Percentiles rank a stretch among this genome's conserved stretches.
These are phyloP conservation scores for Fusarium nematophilum DNA, from an alignment of 2,329 filamentous ascomycete genomes.

Conservation along the genomic window DNA sequence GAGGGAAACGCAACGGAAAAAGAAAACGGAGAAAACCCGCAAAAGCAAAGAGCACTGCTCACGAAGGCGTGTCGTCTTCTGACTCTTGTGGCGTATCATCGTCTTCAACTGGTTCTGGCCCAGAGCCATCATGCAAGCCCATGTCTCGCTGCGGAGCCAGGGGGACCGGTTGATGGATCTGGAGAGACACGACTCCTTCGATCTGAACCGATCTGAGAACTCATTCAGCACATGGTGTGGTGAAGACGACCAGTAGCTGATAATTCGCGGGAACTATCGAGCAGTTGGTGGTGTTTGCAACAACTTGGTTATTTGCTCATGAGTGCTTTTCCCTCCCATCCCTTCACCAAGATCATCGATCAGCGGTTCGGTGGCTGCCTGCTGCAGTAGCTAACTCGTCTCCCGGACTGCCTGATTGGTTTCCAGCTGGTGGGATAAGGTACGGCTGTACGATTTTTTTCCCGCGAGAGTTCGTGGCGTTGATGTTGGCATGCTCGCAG, in stretches of 20 bases:
- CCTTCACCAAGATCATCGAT: conserved; percentile 29
- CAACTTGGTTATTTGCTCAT: conserved; percentile 17
- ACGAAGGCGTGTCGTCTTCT: conserved; percentile 12
- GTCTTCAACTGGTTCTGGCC: conserved; percentile 26
- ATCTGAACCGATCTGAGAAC: conserved; percentile 5
- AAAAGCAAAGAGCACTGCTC: conserved; percentile 20
- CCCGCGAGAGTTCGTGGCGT: conserved; percentile 6
- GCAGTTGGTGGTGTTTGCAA: conserved; percentile 16
- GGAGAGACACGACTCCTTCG: conserved; percentile 22
- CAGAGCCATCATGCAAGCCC: conserved; percentile 39
- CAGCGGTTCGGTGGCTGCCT: conserved; percentile 28
- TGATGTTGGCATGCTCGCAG: too few species aligned
- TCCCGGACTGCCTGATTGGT: conserved; percentile 28
- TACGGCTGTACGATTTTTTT: background rate
- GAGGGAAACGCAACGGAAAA: conserved; percentile 21
- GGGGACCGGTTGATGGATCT: conserved; percentile 2
- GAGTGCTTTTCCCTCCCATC: conserved; percentile 21
- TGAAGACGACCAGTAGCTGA: conserved; percentile 13
- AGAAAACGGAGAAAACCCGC: conserved; percentile 13
- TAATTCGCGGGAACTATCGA: conserved; percentile 34
- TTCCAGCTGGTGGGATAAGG: conserved; percentile 30
- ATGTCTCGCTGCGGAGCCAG: conserved; percentile 35
- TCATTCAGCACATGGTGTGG: conserved; percentile 22
- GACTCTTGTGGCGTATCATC: conserved; percentile 31
- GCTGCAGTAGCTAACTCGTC: conserved; percentile 20